phyloP scores from a whole-genome alignment of 2,329 filamentous ascomycete species.

The Sporothrix humicola region DNA sequence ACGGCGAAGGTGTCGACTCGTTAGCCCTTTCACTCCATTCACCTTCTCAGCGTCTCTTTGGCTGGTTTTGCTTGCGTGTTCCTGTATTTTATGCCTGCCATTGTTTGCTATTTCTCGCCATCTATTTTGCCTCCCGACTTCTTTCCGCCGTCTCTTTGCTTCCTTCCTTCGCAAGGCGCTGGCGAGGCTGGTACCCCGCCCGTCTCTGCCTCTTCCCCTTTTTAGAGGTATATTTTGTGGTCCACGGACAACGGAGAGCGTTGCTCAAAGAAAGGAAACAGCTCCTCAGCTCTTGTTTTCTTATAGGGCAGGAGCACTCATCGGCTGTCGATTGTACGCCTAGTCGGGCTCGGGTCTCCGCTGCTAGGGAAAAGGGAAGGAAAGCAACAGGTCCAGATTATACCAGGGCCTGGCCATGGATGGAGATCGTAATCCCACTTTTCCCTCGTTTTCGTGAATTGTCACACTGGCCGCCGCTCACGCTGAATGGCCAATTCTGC shows the following conservation, averaged over 20 bases:
- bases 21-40: no score
- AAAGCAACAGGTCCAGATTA: neutral
- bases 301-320: conserved; percentile 5
- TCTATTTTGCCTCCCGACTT: neutral
- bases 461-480: neutral
- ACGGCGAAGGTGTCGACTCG: neutral
- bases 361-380: conserved; percentile 12
- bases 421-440: conserved; percentile 27
- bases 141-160: neutral
- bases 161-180: neutral
- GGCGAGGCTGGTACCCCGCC: neutral
- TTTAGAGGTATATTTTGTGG: neutral
- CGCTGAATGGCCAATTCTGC: conserved; percentile 23
- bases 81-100: neutral
- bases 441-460: neutral
- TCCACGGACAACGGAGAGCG: neutral
- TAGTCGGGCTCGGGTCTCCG: conserved; percentile 17
- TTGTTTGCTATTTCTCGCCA: neutral
- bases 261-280: conserved; percentile 1
- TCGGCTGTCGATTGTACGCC: neutral
- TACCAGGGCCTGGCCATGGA: neutral
- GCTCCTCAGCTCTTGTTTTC: neutral
- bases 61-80: neutral
- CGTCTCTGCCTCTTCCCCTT: conserved; percentile 4
- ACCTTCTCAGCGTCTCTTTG: neutral